Evolutionary conservation across 257 asterid genomes (phyloP), one percentile per base, ranked within the genome.

Genomic region (Henckelia pumila): DNA sequence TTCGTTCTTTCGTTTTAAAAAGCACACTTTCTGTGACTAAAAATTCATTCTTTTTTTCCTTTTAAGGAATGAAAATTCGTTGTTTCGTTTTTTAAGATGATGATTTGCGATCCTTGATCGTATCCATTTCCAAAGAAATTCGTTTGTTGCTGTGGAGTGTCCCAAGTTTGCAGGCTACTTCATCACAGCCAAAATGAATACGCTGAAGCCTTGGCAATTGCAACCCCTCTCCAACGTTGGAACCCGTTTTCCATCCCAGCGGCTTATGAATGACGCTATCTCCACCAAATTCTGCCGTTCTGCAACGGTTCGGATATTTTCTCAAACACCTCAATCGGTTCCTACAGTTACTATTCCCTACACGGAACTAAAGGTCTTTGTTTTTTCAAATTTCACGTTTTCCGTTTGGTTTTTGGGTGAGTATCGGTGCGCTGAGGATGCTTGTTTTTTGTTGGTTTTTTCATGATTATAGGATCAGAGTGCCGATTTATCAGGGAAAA

Each of bases 271-370:
- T 40, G n/a, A 40, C 50, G 50, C 50, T 40, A 40, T 13, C 50
- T 40, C 50, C 20, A 14, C 20, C 20, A 5, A 16, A 16, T 16
- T 44, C 20, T 13, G 53, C 53, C 53, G 7, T 16, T 13, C 4
- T 44, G 20, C 83, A 25, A 61, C 68, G 28, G 21, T 69, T 58
- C 71, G 30, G 20, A 79, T 76, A 68, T 76, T 87, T 44, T 66
- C 84, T 56, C 72, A 40, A 28, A 17, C 80, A 20, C 62, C 82
- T 66, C 86, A 59, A 19, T 67, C 84, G 7, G 79, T 85, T 70
- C 79, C 77, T 28, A 81, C 91, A 0, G 83, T 86, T 73, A 64
- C 87, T 20, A 83, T 91, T 77, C 74, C 97, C 6, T 88, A 86
- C 56, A 57, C 67, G 7, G 74, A 86, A 73, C 82, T 91, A 49